These are phyloP conservation scores for Fusarium annulatum DNA, from an alignment of 2,329 filamentous ascomycete genomes.

Conservation along the genomic window DNA sequence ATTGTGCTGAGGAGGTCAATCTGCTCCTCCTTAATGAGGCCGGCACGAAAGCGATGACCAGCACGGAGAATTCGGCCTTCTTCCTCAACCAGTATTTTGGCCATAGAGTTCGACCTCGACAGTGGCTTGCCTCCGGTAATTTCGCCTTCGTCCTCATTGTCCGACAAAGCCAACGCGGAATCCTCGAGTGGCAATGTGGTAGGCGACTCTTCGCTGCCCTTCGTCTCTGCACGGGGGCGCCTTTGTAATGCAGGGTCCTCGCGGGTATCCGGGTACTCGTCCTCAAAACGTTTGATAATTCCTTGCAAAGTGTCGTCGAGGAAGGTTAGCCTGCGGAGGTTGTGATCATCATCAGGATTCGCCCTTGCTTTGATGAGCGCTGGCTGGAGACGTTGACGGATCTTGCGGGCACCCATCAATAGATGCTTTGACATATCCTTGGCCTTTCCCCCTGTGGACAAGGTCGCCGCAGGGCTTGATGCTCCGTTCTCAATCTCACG, in stretches of 20 bases:
- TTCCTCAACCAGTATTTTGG: conserved; percentile 65
- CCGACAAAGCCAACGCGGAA: conserved; percentile 56
- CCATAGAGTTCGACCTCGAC: conserved; percentile 65
- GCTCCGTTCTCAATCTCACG: conserved; percentile 64
- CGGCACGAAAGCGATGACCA: conserved; percentile 66
- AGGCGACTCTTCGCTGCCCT: conserved; percentile 37
- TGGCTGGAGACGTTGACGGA: conserved; percentile 83
- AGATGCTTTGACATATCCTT: conserved; percentile 95
- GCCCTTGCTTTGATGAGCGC: conserved; percentile 80
- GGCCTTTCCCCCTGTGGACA: conserved; percentile 68
- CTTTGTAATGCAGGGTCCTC: conserved; percentile 46
- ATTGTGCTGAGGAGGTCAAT: conserved; percentile 61
- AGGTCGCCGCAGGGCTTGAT: conserved; percentile 54
- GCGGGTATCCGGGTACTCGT: conserved; percentile 93
- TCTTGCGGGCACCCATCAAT: conserved; percentile 87
- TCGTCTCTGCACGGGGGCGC: conserved; percentile 21
- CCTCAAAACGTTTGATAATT: conserved; percentile 95
- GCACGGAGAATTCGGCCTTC: conserved; percentile 67
- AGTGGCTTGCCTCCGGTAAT: conserved; percentile 55
- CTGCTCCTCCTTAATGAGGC: conserved; percentile 64
- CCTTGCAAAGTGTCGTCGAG: conserved; percentile 87
- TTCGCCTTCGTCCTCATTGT: conserved; percentile 62
- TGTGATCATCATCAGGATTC: conserved; percentile 75
- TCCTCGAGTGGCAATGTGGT: conserved; percentile 44
- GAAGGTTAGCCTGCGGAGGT: conserved; percentile 86